These are phyloP conservation scores for Xylariaceae sp. DNA, from an alignment of 2,329 filamentous ascomycete species.

Conservation along the genomic window DNA sequence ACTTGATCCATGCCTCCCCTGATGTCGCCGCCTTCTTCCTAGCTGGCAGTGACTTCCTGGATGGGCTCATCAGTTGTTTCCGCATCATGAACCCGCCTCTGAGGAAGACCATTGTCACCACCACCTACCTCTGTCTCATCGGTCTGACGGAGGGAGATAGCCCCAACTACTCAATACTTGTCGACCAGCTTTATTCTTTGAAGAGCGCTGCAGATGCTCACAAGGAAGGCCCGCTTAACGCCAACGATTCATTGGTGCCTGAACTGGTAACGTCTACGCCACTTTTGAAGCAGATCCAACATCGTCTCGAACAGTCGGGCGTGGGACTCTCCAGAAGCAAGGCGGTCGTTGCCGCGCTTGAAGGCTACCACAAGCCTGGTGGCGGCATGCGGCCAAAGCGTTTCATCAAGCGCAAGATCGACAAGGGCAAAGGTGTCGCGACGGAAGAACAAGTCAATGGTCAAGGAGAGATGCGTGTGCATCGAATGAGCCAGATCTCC, in stretches of 20 bases:
- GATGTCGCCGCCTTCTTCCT: constrained; percentile 59
- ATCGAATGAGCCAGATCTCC: constrained; percentile 77
- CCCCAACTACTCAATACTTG: constrained; percentile 67
- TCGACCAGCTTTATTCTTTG: constrained; percentile 78
- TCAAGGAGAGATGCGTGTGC: constrained; percentile 58
- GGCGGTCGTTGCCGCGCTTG: constrained; percentile 56
- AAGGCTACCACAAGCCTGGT: constrained; percentile 53
- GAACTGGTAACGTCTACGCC: constrained; percentile 79
- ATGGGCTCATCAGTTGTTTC: constrained; percentile 65
- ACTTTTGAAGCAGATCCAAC: constrained; percentile 58
- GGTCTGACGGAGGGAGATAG: constrained; percentile 62
- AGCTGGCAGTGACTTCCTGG: constrained; percentile 81
- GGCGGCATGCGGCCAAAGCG: constrained; percentile 46
- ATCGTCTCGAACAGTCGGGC: constrained; percentile 44
- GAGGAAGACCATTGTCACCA: constrained; percentile 63
- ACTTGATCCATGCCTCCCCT: constrained; percentile 57
- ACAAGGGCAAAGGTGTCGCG: constrained; percentile 59
- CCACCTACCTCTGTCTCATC: constrained; percentile 68
- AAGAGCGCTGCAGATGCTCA: constrained; percentile 66
- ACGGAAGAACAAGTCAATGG: constrained; percentile 33
- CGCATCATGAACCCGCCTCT: constrained; percentile 57
- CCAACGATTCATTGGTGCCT: constrained; percentile 68
- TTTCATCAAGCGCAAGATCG: constrained; percentile 47
- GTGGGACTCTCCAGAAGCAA: constrained; percentile 50
- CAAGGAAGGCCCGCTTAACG: constrained; percentile 48